Percentiles rank a stretch among this genome's conserved stretches.
These are phyloP conservation scores for Diaporthe citriasiana DNA, from an alignment of 2,329 filamentous ascomycete genomes.

Conservation along the genomic window DNA sequence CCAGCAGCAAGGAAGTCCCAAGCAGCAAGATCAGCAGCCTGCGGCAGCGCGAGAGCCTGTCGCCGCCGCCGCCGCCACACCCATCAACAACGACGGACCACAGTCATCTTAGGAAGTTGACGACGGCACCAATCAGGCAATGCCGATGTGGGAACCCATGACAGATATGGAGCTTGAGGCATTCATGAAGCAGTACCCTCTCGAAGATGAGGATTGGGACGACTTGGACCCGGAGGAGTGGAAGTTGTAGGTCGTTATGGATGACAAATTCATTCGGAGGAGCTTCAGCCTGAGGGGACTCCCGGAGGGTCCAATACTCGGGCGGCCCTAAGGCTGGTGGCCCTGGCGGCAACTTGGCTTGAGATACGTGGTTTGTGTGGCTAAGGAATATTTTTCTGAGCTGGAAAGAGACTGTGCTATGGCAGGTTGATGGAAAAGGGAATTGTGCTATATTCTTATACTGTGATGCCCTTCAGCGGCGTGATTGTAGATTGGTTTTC, in stretches of 20 bases:
- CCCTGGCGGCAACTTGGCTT: neutral
- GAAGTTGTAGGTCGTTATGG: neutral
- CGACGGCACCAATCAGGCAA: neutral
- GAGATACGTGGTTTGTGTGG: too few relatives aligned
- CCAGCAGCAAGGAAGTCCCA: neutral
- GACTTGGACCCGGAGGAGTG: neutral
- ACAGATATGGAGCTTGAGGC: neutral
- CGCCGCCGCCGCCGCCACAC: neutral
- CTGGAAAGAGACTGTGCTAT: neutral
- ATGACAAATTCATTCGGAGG: neutral
- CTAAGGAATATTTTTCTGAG: neutral
- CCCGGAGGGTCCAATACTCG: neutral
- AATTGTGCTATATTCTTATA: neutral
- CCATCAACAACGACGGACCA: neutral
- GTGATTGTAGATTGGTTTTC: neutral
- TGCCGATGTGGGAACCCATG: rapidly evolving
- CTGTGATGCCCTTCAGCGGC: neutral
- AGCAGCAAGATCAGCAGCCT: neutral
- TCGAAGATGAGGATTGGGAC: neutral
- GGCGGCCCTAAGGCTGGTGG: neutral
- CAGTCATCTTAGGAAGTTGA: neutral
- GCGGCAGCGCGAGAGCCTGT: neutral
- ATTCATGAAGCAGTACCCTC: neutral
- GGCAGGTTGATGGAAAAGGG: too few relatives aligned
- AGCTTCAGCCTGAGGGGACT: neutral